These are phyloP conservation scores for Athelia psychrophila DNA, from an alignment of 1,284 basidiomycete genomes.

Conservation along the genomic window DNA sequence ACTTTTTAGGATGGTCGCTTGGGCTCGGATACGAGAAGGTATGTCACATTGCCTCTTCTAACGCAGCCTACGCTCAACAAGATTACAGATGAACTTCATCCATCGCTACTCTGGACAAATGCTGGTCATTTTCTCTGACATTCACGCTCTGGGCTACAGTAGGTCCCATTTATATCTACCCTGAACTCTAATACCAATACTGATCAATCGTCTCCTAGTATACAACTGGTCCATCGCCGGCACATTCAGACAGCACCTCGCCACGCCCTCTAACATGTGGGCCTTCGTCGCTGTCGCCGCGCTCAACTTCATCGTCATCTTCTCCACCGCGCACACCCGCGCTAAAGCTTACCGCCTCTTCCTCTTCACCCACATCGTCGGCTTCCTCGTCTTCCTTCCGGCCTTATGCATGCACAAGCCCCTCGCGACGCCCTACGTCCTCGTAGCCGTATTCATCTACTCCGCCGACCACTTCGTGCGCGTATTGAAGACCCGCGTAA, in stretches of 20 bases:
- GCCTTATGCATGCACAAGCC: slow-evolving; percentile 45
- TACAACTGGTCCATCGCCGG: slow-evolving; percentile 53
- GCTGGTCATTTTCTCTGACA: slow-evolving; percentile 59
- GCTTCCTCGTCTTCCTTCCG: slow-evolving; percentile 41
- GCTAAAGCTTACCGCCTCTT: slow-evolving; percentile 56
- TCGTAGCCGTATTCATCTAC: slow-evolving; percentile 52
- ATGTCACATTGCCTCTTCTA: slow-evolving; percentile 12
- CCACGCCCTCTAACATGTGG: slow-evolving; percentile 35
- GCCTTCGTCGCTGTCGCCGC: slow-evolving; percentile 50
- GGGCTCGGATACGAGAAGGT: slow-evolving; percentile 78
- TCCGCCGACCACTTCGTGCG: slow-evolving; percentile 64
- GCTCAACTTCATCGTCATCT: slow-evolving; percentile 50
- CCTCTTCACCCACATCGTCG: slow-evolving; percentile 45
- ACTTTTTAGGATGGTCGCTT: slow-evolving; percentile 56
- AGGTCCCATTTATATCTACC: slow-evolving; percentile 20
- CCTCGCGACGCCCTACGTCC: slow-evolving; percentile 43
- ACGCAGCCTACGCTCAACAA: slow-evolving; percentile 1
- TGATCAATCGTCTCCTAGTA: slow-evolving; percentile 40
- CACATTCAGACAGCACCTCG: slow-evolving; percentile 33
- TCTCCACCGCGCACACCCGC: slow-evolving; percentile 49
- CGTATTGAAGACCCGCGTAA: slow-evolving; percentile 60
- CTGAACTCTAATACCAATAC: not conserved
- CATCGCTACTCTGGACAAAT: slow-evolving; percentile 73
- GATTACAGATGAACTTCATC: slow-evolving; percentile 65
- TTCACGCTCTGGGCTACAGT: slow-evolving; percentile 67